These are phyloP conservation scores for Aegilops longissima DNA, from an alignment of 176 grass and related monocot species.

Conservation along the genomic window DNA sequence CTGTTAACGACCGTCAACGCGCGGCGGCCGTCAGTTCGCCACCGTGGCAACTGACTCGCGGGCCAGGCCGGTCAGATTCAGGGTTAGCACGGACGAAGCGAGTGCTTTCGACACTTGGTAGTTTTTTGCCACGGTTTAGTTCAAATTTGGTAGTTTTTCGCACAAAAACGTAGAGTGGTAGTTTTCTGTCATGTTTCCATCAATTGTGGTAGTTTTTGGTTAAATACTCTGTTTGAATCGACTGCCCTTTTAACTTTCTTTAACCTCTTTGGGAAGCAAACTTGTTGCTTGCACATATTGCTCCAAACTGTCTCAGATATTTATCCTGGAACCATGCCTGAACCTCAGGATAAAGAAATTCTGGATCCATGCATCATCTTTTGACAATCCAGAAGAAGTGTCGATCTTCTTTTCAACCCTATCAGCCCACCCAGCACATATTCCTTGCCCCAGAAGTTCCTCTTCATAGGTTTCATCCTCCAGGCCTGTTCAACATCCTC, in stretches of 20 bases:
- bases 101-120: too few species aligned
- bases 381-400: conserved; percentile 33
- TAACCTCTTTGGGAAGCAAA: conserved; percentile 56
- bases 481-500: conserved; percentile 73
- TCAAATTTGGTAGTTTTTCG: too few species aligned
- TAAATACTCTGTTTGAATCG: background rate
- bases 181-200: too few species aligned
- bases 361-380: conserved; percentile 53
- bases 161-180: too few species aligned
- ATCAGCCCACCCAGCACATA: conserved; percentile 89
- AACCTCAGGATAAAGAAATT: conserved; percentile 61
- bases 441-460: conserved; percentile 68
- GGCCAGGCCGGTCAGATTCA: too few species aligned
- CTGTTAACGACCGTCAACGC: too few species aligned
- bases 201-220: too few species aligned
- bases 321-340: conserved; percentile 52
- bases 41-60: too few species aligned
- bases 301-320: conserved; percentile 46
- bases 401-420: conserved; percentile 68
- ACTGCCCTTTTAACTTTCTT: conserved; percentile 46
- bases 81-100: too few species aligned
- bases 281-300: conserved; percentile 59
- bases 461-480: conserved; percentile 32
- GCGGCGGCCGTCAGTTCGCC: too few species aligned
- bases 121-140: too few species aligned